A percentile compares a stretch with the other conserved stretches of the same genome.
Evolutionary conservation across 306 rosid species (phyloP).

Genomic region (Arachis hypogaea): DNA sequence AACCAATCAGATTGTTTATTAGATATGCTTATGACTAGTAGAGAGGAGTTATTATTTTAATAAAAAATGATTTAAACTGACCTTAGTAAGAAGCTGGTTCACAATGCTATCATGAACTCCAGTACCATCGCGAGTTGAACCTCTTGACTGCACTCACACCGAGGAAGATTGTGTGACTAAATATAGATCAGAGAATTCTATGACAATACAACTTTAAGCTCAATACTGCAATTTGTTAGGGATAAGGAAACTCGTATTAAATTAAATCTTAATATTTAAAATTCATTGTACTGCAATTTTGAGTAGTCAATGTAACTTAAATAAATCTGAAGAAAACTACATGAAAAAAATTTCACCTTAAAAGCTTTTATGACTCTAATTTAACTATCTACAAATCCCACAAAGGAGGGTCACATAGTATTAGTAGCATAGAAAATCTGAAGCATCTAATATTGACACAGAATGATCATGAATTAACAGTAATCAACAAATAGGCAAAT

Average conservation of each 20-base stretch:
- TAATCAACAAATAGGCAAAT: conserved; percentile 31
- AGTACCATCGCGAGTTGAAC: conserved; percentile 96
- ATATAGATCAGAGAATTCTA: conserved; percentile 28
- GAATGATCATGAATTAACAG: not conserved
- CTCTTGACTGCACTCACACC: conserved; percentile 73
- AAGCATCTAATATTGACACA: not conserved
- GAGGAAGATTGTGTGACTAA: conserved; percentile 34
- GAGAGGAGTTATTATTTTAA: conserved; percentile 22
- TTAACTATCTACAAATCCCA: not conserved
- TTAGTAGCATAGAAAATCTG: not conserved
- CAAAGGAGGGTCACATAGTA: not conserved
- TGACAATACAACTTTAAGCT: conserved; percentile 22
- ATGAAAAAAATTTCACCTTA: not conserved
- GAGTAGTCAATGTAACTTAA: not conserved
- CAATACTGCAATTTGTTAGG: conserved; percentile 3
- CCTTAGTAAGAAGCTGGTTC: conserved; percentile 99
- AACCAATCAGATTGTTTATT: conserved; percentile 38
- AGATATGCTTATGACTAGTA: conserved; percentile 33
- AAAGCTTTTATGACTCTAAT: not conserved
- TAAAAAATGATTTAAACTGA: conserved; percentile 41
- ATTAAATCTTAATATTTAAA: not conserved
- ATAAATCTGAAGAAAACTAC: not conserved
- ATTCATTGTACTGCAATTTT: not conserved
- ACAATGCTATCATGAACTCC: conserved; percentile 99
- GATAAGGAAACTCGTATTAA: not conserved